Percentiles rank a stretch among this genome's conserved stretches.
Conservation (phyloP, 495 filamentous ascomycete genomes). For the Staphylotrichum tortipilum region DNA sequence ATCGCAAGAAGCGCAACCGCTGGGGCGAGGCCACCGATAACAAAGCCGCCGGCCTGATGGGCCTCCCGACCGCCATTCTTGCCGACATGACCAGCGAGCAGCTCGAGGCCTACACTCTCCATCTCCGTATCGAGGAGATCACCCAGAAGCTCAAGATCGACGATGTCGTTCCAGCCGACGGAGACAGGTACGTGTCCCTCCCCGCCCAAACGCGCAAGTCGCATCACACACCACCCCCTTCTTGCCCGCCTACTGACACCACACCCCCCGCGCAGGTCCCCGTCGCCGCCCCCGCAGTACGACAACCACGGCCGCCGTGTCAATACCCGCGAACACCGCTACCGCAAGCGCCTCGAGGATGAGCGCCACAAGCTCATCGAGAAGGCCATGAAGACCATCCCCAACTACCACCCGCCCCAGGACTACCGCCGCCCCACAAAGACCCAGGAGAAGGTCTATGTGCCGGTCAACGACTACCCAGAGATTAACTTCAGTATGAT, state of each 20-base stretch:
- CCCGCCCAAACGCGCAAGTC: too few relatives aligned
- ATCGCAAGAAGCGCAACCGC: constrained; percentile 94
- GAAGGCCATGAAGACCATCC: constrained; percentile 95
- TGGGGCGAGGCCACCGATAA: constrained; percentile 96
- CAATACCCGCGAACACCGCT: constrained; percentile 95
- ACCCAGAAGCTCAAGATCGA: constrained; percentile 98
- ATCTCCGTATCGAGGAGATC: constrained; percentile 95
- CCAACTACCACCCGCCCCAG: constrained; percentile 94
- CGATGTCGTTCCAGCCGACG: constrained; percentile 92
- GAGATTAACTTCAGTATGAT: constrained; percentile 99
- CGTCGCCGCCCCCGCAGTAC: constrained; percentile 91
- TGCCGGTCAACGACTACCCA: constrained; percentile 99
- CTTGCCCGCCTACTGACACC: neutral
- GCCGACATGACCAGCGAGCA: constrained; percentile 97
- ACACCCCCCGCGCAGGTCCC: constrained; percentile 54
- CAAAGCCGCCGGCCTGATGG: constrained; percentile 96
- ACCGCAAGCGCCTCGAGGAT: constrained; percentile 94
- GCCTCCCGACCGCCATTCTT: constrained; percentile 89
- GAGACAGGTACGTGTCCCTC: constrained; percentile 73
- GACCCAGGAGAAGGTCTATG: constrained; percentile 99
- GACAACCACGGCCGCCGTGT: constrained; percentile 98
- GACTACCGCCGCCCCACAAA: constrained; percentile 97
- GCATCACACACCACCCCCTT: too few relatives aligned
- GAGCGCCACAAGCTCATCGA: constrained; percentile 97
- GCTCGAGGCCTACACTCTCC: constrained; percentile 89